A percentile compares a stretch with the other conserved stretches of the same genome.
phyloP scores from a whole-genome alignment of 2,329 filamentous ascomycete genomes.

The Neonectria punicea region DNA sequence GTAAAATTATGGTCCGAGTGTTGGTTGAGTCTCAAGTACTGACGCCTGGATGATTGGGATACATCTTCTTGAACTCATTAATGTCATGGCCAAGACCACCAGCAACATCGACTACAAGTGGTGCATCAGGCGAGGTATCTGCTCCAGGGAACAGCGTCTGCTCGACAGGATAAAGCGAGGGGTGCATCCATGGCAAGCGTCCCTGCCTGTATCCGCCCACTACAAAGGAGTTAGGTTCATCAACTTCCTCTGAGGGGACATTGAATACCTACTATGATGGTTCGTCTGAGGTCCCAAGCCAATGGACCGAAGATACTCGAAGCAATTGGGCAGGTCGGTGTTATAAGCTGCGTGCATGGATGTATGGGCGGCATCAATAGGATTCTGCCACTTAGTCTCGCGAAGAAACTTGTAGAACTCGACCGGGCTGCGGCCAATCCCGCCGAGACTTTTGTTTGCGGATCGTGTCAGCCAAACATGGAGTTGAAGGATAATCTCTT shows the following conservation, averaged over 20 bases:
- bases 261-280: constrained; percentile 8
- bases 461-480: not conserved
- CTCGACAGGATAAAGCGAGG: constrained; percentile 40
- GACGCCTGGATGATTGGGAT: constrained; percentile 14
- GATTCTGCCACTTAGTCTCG: constrained; percentile 15
- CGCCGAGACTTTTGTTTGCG: not conserved
- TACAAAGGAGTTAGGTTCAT: not conserved
- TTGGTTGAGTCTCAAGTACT: not conserved
- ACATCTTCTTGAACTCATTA: constrained; percentile 40
- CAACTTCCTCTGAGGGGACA: not conserved
- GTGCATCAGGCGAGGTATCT: constrained; percentile 28
- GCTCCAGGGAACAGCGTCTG: constrained; percentile 38
- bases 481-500: not conserved
- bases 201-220: constrained; percentile 44
- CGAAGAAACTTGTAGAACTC: constrained; percentile 20
- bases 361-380: constrained; percentile 8
- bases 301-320: constrained; percentile 17
- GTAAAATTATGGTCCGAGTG: not conserved
- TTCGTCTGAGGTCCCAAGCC: constrained; percentile 10
- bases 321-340: constrained; percentile 15
- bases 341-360: constrained; percentile 17
- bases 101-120: constrained; percentile 45
- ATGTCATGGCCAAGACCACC: constrained; percentile 46
- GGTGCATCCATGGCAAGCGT: constrained; percentile 43
- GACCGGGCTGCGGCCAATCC: constrained; percentile 16